Evolutionary conservation across 2,329 filamentous ascomycete genomes (phyloP).

Genomic region (Colletotrichum musicola): DNA sequence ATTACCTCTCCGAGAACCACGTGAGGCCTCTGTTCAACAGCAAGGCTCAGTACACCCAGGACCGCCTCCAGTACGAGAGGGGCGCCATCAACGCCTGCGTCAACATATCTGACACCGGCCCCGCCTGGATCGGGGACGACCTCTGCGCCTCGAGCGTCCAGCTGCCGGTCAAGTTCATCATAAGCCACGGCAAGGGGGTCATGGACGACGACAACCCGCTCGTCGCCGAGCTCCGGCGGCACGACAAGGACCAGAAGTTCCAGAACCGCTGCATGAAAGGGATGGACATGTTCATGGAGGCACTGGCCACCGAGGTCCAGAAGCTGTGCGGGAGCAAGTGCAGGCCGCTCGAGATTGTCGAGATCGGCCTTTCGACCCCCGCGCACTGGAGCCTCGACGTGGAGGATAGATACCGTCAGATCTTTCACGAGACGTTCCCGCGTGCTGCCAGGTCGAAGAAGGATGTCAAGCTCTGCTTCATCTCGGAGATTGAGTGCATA

Average conservation of each 20-base stretch:
- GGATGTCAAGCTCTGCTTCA: constrained; percentile 3
- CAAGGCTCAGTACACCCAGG: constrained; percentile 6
- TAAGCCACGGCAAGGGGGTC: not conserved
- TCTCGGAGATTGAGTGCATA: constrained; percentile 18
- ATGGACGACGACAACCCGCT: constrained; percentile 28
- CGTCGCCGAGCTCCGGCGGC: constrained; percentile 13
- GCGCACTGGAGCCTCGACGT: constrained; percentile 11
- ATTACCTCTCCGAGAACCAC: no score
- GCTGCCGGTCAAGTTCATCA: constrained; percentile 20
- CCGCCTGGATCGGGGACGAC: constrained; percentile 34
- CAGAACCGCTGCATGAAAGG: not conserved
- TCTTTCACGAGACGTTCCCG: not conserved
- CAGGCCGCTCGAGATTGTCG: not conserved
- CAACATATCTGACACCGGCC: constrained; percentile 36
- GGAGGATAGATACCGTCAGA: no score
- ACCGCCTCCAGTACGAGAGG: not conserved
- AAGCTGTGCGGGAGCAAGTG: not conserved
- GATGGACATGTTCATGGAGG: not conserved
- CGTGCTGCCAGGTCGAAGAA: not conserved
- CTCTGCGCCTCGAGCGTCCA: constrained; percentile 18
- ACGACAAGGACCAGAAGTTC: not conserved
- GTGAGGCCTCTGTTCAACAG: not conserved
- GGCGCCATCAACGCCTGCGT: constrained; percentile 18
- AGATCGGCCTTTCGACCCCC: not conserved
- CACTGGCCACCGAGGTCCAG: not conserved